A percentile compares a stretch with the other conserved stretches of the same genome.
These are phyloP conservation scores for Curvularia verruculosa DNA, from an alignment of 2,329 filamentous ascomycete genomes.

Conservation along the genomic window DNA sequence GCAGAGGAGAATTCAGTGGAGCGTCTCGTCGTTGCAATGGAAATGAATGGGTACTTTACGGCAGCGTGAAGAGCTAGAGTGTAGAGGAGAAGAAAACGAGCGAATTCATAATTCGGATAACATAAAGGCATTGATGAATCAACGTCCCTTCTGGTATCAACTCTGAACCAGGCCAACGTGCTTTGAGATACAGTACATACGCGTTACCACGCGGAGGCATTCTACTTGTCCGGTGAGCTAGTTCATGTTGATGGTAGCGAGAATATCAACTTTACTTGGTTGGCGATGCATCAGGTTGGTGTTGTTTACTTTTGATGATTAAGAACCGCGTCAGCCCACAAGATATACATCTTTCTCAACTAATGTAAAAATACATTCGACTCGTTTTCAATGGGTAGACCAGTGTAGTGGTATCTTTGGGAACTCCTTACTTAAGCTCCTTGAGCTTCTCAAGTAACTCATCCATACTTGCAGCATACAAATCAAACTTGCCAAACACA, in stretches of 20 bases:
- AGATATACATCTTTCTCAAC: neutral
- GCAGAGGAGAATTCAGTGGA: slow-evolving; percentile 66
- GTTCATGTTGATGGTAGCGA: neutral
- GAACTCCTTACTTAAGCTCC: neutral
- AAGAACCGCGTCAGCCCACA: neutral
- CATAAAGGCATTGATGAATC: neutral
- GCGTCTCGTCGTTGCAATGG: slow-evolving; percentile 70
- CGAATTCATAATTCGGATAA: neutral
- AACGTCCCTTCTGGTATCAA: neutral
- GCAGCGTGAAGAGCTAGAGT: neutral
- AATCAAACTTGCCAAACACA: slow-evolving; percentile 33
- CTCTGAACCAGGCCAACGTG: neutral
- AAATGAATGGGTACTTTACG: slow-evolving; percentile 71
- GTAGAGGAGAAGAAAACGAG: neutral
- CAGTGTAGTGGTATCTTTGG: neutral
- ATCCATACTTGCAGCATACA: slow-evolving; percentile 33
- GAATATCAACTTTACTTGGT: neutral
- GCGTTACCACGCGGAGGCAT: too few species aligned
- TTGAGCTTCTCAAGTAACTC: slow-evolving; percentile 30
- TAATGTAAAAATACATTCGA: neutral
- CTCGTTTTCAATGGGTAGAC: neutral
- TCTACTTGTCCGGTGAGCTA: neutral
- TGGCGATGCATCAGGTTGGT: neutral
- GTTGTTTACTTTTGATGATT: neutral
- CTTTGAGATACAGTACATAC: neutral